Percentiles rank a stretch among this genome's conserved stretches.
Conservation (phyloP, 2,329 filamentous ascomycete species). For the Xylariaceae sp. region DNA sequence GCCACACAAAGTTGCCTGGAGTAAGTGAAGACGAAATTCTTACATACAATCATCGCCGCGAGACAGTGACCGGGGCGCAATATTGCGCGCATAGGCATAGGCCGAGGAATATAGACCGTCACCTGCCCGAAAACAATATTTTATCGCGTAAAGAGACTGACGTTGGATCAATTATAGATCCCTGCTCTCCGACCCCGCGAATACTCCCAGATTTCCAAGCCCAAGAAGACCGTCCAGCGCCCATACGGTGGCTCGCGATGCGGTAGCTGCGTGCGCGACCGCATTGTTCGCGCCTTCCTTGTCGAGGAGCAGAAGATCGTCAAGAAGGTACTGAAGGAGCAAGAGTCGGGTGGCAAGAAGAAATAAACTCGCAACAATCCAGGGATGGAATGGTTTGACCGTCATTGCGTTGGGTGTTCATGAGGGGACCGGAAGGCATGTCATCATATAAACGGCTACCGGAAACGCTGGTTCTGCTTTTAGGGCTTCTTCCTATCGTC, state of each 20-base stretch:
- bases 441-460: slow-evolving; percentile 25
- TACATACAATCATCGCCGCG: too few relatives aligned
- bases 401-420: slow-evolving; percentile 33
- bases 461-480: slow-evolving; percentile 28
- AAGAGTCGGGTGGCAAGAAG: slow-evolving; percentile 70
- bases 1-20: slow-evolving; percentile 93
- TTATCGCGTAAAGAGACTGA: slow-evolving; percentile 3
- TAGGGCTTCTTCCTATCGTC: slow-evolving; percentile 27
- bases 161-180: slow-evolving; percentile 50
- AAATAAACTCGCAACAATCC: slow-evolving; percentile 51
- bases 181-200: slow-evolving; percentile 97
- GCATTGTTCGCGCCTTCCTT: slow-evolving; percentile 95
- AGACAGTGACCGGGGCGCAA: too few relatives aligned
- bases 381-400: slow-evolving; percentile 28
- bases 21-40: slow-evolving; percentile 59
- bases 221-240: slow-evolving; percentile 98
- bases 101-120: too few relatives aligned
- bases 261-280: slow-evolving; percentile 97
- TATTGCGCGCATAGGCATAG: too few relatives aligned
- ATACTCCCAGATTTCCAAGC: slow-evolving; percentile 94
- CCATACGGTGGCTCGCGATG: slow-evolving; percentile 98
- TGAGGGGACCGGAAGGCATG: slow-evolving; percentile 29
- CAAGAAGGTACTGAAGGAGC: slow-evolving; percentile 99
- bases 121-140: too few relatives aligned
- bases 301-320: slow-evolving; percentile 99